phyloP scores from a whole-genome alignment of 495 filamentous ascomycete species.

The Cercophora sp. region DNA sequence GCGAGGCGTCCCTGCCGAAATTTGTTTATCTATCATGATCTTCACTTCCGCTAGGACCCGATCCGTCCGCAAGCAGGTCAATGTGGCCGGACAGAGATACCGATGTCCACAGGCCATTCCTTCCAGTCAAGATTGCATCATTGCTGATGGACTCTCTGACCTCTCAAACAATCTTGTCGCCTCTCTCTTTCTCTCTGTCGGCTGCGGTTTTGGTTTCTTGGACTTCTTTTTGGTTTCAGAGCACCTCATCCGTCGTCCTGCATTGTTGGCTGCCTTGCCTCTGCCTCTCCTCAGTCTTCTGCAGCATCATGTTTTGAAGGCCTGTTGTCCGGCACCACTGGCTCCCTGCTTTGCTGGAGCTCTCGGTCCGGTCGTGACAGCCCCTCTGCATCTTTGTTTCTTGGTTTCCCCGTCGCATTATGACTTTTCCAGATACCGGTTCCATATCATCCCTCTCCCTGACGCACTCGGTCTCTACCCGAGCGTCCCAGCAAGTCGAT shows the following conservation, averaged over 20 bases:
- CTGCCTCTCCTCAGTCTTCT: background rate
- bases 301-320: slow-evolving; percentile 24
- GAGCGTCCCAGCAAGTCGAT: background rate
- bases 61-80: too few relatives aligned
- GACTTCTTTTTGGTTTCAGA: slow-evolving; percentile 10
- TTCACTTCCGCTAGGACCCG: slow-evolving; percentile 3
- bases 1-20: background rate
- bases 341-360: slow-evolving; percentile 11
- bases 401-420: slow-evolving; percentile 19
- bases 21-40: background rate
- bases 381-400: slow-evolving; percentile 22
- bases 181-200: too few relatives aligned
- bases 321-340: background rate
- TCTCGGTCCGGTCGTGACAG: slow-evolving; percentile 9
- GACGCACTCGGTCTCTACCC: background rate
- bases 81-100: too few relatives aligned
- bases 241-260: slow-evolving; percentile 9
- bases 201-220: slow-evolving; percentile 16
- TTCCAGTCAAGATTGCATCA: slow-evolving; percentile 13
- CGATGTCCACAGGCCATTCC: too few relatives aligned
- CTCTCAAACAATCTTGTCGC: slow-evolving; percentile 2
- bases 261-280: slow-evolving; percentile 11
- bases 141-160: slow-evolving; percentile 1
- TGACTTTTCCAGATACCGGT: slow-evolving; percentile 17
- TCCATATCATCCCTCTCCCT: slow-evolving; percentile 11